Evolutionary conservation across 805 yeast species (phyloP).

Genomic region (Spathaspora girioi): DNA sequence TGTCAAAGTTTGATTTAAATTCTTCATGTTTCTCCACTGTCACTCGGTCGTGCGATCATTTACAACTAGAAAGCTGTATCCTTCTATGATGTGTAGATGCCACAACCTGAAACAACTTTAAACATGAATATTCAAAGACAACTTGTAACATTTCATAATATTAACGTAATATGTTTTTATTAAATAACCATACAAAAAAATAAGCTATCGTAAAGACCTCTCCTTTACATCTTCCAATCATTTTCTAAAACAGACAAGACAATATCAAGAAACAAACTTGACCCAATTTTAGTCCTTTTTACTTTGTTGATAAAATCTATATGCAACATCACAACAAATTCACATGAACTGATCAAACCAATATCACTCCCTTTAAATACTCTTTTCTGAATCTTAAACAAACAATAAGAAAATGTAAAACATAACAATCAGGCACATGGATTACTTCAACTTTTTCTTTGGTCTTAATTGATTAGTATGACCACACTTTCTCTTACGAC

Average conservation of each 20-base stretch:
- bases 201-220: background rate
- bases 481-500: conserved; percentile 99
- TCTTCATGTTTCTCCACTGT: too few relatives aligned
- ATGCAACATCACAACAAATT: background rate
- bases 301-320: background rate
- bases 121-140: background rate
- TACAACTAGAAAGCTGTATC: too few relatives aligned
- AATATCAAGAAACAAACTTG: background rate
- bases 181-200: conserved; percentile 1
- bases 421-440: conserved; percentile 12
- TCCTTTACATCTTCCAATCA: conserved; percentile 1
- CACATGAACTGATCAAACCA: background rate
- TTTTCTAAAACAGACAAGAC: background rate
- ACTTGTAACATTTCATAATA: background rate
- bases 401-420: conserved; percentile 4
- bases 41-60: too few relatives aligned
- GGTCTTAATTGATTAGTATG: conserved; percentile 99
- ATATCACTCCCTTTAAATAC: background rate
- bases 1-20: too few relatives aligned
- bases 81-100: too few relatives aligned
- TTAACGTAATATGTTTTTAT: conserved; percentile 1
- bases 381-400: background rate
- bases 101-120: background rate
- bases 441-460: conserved; percentile 97
- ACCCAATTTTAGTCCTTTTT: background rate